These are phyloP conservation scores for Calophaca sinica DNA, from an alignment of 306 rosid genomes.

Conservation along the genomic window DNA sequence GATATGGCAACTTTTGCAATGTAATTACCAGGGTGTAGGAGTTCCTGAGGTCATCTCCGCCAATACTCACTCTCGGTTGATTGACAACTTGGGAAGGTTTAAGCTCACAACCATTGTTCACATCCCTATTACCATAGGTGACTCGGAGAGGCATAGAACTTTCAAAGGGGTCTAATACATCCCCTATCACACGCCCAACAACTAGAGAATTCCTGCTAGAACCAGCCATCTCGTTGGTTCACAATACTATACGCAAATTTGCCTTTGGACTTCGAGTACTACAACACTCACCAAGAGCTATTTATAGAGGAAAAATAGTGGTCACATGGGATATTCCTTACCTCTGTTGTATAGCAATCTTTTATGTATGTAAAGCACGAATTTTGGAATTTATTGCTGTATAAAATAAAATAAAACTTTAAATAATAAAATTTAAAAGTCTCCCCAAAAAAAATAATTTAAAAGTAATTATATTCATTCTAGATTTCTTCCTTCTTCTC, in stretches of 20 bases:
- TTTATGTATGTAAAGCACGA: not conserved
- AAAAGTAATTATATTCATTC: no score
- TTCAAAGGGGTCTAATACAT: constrained; percentile 53
- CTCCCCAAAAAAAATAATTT: no score
- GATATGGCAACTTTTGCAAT: not conserved
- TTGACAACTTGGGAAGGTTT: constrained; percentile 49
- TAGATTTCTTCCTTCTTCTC: no score
- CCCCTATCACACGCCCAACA: constrained; percentile 56
- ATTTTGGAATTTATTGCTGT: not conserved
- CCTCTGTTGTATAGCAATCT: not conserved
- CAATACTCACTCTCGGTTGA: constrained; percentile 49
- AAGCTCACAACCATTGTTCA: constrained; percentile 50
- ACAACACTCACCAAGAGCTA: not conserved
- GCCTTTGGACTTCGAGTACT: not conserved
- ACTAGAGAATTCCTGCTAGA: constrained; percentile 48
- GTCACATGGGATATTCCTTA: constrained; percentile 6
- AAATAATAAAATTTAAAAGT: no score
- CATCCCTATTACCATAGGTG: constrained; percentile 40
- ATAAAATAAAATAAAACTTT: no score
- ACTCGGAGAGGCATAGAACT: constrained; percentile 39
- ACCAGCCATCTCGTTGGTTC: constrained; percentile 13
- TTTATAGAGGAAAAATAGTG: constrained; percentile 6
- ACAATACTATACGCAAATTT: not conserved
- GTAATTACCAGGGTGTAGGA: constrained; percentile 49
- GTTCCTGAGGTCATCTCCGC: constrained; percentile 56